Base-by-base conservation (phyloP, 2,329 filamentous ascomycete genomes). In the Scedosporium boydii region DNA sequence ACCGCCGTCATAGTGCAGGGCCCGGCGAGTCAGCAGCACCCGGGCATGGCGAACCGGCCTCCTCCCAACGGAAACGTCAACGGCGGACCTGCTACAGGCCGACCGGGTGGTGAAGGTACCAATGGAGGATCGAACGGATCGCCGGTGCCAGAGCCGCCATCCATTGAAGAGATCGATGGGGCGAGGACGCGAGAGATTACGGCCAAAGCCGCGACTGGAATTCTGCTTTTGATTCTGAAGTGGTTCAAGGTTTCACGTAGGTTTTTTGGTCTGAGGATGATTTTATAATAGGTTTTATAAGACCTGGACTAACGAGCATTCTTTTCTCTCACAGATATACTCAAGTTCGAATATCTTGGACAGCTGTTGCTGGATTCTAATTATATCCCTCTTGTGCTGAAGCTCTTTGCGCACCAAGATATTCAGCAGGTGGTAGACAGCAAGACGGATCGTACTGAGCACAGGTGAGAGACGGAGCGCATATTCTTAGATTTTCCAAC, bases 241-340 rank as follows among this genome's bases (percentile, higher is more conserved):
- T 99, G 95, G 95, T 88, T 98, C 69, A 96, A 96, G 73, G 80
- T 96, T 61, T 97, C 92, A 63, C 95, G 91, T 96, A 79, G 79
- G 90, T 79, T 41, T n/a, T 26, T 51, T 38, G 21, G 18, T 34
- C 7, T 53, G 48, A n/a, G 48, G 4, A 5, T 4, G n/a, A 21
- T 26, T 18, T 26, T 23, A 21, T 53, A 2, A 21, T 53, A 2
- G 4, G n/a, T 23, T 53, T 29, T 29, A 29, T 18, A 18, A 21
- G 48, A 10, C 48, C 18, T n/a, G 41, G 56, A 53, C 66, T 73
- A 58, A 71, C 60, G 62, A 62, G 23, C 48, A 21, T 46, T 3
- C 27, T 57, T 21, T 55, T 42, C n/a, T 58, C 48, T 29, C 10
- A 53, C 65, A 96, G 91, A 99, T 72, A 84, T 98, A 29, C 79